These are phyloP conservation scores for Venturia effusa DNA, from an alignment of 2,329 filamentous ascomycete species.

Conservation along the genomic window DNA sequence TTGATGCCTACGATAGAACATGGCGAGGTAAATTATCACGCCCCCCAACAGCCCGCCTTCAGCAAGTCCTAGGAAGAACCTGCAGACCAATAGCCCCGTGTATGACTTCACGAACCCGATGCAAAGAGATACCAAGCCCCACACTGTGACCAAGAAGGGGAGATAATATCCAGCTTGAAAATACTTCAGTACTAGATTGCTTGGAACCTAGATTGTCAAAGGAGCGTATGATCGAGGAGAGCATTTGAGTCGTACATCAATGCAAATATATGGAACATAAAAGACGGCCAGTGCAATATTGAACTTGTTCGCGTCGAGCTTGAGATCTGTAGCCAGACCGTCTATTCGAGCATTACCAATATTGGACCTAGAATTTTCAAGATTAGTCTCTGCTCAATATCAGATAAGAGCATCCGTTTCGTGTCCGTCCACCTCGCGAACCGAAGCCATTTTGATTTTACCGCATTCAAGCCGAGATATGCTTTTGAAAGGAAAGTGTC, in stretches of 20 bases:
- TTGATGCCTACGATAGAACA: conserved; percentile 9
- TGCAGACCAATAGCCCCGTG: conserved; percentile 4
- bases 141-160: conserved; percentile 37
- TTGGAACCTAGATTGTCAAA: conserved; percentile 45
- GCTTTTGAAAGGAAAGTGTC: too few relatives aligned
- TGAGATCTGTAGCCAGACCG: conserved; percentile 25
- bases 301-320: conserved; percentile 29
- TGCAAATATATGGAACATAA: conserved; percentile 33
- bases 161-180: conserved; percentile 51
- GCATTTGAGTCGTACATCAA: conserved; percentile 21
- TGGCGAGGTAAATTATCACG: conserved; percentile 36
- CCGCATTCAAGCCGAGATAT: too few relatives aligned
- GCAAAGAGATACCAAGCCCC: conserved; percentile 9
- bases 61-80: conserved; percentile 11
- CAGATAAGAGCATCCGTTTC: too few relatives aligned
- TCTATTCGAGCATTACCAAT: conserved; percentile 34
- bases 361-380: conserved; percentile 26
- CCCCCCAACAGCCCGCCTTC: conserved; percentile 10
- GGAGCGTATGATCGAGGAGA: background rate
- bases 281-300: conserved; percentile 34
- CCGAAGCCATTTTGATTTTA: too few relatives aligned
- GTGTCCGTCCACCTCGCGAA: too few relatives aligned
- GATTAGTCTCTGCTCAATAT: background rate
- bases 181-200: conserved; percentile 53
- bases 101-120: conserved; percentile 11